Conservation (phyloP, 371 early-diverging fungal genomes). For the Lichtheimia corymbifera region DNA sequence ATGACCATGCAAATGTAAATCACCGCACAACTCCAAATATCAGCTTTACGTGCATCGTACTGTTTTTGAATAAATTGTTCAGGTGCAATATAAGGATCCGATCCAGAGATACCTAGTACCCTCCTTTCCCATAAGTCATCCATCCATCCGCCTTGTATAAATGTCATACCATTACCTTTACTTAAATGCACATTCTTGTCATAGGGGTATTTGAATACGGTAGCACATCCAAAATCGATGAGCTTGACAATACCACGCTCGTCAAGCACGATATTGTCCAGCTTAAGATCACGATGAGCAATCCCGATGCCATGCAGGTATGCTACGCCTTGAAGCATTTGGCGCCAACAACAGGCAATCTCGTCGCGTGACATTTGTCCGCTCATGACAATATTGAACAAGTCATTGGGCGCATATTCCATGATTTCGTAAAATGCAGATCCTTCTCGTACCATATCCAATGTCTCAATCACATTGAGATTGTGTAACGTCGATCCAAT, state of each 20-base stretch:
- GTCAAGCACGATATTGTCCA: constrained; percentile 78
- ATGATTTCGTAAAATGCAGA: constrained; percentile 69
- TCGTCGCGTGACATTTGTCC: constrained; percentile 62
- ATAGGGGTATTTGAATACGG: constrained; percentile 70
- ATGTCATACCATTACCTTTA: constrained; percentile 18
- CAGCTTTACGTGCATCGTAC: constrained; percentile 63
- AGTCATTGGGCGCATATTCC: constrained; percentile 78
- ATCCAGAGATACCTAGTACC: constrained; percentile 59
- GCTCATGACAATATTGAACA: constrained; percentile 69
- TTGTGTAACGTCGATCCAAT: constrained; percentile 79
- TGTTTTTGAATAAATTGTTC: constrained; percentile 47
- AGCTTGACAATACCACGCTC: constrained; percentile 77
- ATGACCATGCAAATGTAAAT: constrained; percentile 71
- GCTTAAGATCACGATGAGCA: constrained; percentile 85
- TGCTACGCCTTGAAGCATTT: constrained; percentile 69
- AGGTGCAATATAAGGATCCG: constrained; percentile 64
- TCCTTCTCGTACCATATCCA: constrained; percentile 74
- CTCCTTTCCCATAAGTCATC: not conserved
- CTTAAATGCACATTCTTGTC: constrained; percentile 32
- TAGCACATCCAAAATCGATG: constrained; percentile 92
- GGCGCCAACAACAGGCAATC: constrained; percentile 68
- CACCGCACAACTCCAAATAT: constrained; percentile 75
- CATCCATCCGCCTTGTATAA: not conserved
- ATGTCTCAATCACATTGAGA: constrained; percentile 78
- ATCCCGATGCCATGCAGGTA: constrained; percentile 76